Conservation (phyloP, 2,329 filamentous ascomycete species). For the Aspergillus pseudoglaucus region DNA sequence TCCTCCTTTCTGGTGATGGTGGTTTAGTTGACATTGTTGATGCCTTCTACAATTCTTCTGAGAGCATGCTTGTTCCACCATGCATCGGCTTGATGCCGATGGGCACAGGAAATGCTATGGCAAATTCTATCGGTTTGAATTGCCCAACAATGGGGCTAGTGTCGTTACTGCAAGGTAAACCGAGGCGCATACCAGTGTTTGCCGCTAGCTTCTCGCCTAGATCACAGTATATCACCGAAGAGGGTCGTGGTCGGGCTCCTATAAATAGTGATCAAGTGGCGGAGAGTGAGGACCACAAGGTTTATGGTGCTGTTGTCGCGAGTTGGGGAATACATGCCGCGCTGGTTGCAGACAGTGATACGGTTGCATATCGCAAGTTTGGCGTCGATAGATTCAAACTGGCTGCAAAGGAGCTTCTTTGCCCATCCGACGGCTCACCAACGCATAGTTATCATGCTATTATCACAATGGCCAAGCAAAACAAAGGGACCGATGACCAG, state of each 20-base stretch:
- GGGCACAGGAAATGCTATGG: constrained; percentile 45
- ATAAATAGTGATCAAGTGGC: constrained; percentile 10
- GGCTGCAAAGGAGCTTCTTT: constrained; percentile 71
- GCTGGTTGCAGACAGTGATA: constrained; percentile 87
- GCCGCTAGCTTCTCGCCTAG: constrained; percentile 55
- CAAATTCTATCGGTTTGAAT: constrained; percentile 32
- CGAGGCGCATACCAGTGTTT: constrained; percentile 57
- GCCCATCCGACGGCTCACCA: constrained; percentile 45
- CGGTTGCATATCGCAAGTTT: constrained; percentile 67
- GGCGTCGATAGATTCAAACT: constrained; percentile 76
- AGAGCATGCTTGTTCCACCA: constrained; percentile 41
- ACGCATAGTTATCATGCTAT: constrained; percentile 53
- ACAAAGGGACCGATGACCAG: background rate
- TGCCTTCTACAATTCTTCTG: constrained; percentile 38
- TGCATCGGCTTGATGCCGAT: constrained; percentile 50
- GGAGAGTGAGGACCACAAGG: constrained; percentile 26
- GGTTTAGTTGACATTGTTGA: constrained; percentile 80
- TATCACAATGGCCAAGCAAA: constrained; percentile 38
- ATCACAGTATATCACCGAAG: constrained; percentile 40
- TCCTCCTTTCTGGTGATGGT: constrained; percentile 83
- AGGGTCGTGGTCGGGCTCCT: constrained; percentile 37
- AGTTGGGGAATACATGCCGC: constrained; percentile 88
- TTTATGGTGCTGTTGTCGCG: constrained; percentile 73
- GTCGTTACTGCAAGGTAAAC: constrained; percentile 54
- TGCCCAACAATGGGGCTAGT: constrained; percentile 41